These are phyloP conservation scores for Saccharum hybrid DNA, from an alignment of 202 grass and related monocot species.

Conservation along the genomic window DNA sequence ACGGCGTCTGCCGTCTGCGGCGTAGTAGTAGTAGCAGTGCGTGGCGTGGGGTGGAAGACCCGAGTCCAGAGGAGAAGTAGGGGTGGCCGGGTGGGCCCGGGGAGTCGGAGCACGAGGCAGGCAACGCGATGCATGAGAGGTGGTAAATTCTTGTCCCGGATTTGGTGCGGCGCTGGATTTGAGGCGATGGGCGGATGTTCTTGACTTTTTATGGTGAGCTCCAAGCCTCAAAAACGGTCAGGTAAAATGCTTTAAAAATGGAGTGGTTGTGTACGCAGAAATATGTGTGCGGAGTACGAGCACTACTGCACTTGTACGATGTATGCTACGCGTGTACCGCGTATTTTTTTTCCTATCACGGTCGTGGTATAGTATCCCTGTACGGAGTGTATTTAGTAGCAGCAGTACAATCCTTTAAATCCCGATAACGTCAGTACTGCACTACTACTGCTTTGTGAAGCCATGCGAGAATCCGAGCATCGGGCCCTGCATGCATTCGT, in stretches of 20 bases:
- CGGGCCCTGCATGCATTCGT: neutral
- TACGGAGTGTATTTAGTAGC: too few species aligned
- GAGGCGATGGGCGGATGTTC: slow-evolving; percentile 41
- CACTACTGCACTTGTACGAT: too few species aligned
- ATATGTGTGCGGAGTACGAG: too few species aligned
- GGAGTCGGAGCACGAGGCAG: slow-evolving; percentile 9
- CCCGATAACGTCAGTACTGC: too few species aligned
- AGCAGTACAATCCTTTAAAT: too few species aligned
- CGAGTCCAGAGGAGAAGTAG: neutral
- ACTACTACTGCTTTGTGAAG: too few species aligned
- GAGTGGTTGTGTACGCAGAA: neutral
- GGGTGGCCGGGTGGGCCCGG: neutral
- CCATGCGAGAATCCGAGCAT: neutral
- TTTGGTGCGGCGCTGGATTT: slow-evolving; percentile 53
- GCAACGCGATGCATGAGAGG: neutral
- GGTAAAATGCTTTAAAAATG: neutral
- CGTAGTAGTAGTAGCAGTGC: neutral
- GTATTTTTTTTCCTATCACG: too few species aligned
- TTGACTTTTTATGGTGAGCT: neutral
- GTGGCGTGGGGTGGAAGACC: neutral
- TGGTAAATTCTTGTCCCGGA: slow-evolving; percentile 49
- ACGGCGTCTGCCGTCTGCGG: neutral
- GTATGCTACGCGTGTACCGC: too few species aligned
- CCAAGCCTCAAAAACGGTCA: too few species aligned
- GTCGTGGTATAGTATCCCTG: too few species aligned